Conservation (phyloP, 148 eudicot species). For the Rhododendron molle region DNA sequence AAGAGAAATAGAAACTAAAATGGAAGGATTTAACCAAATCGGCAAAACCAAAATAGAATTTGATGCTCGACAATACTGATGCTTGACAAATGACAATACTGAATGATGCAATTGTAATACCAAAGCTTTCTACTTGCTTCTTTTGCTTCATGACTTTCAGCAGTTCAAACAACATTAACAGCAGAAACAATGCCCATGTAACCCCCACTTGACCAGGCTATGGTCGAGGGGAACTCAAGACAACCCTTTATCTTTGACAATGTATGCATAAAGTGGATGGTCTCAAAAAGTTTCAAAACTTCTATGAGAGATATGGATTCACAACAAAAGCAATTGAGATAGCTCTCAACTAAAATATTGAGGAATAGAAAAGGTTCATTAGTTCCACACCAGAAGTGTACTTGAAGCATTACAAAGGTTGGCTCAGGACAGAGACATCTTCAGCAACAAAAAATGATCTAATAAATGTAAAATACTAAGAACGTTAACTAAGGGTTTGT, state of each 20-base stretch:
- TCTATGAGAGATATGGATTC: neutral
- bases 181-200: neutral
- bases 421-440: neutral
- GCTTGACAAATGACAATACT: neutral
- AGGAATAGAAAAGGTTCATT: neutral
- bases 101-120: neutral
- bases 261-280: neutral
- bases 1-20: neutral
- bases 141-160: neutral
- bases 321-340: neutral
- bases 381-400: neutral
- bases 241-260: neutral
- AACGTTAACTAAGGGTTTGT: neutral
- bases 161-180: neutral
- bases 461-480: neutral
- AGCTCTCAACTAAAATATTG: neutral
- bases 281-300: neutral
- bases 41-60: neutral
- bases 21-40: neutral
- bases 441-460: neutral
- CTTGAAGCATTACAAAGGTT: neutral
- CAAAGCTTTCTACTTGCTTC: neutral
- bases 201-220: neutral
- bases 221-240: neutral
- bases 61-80: neutral